Base-by-base conservation (phyloP, 176 grass and related monocot species). In the Luzula sylvatica region DNA sequence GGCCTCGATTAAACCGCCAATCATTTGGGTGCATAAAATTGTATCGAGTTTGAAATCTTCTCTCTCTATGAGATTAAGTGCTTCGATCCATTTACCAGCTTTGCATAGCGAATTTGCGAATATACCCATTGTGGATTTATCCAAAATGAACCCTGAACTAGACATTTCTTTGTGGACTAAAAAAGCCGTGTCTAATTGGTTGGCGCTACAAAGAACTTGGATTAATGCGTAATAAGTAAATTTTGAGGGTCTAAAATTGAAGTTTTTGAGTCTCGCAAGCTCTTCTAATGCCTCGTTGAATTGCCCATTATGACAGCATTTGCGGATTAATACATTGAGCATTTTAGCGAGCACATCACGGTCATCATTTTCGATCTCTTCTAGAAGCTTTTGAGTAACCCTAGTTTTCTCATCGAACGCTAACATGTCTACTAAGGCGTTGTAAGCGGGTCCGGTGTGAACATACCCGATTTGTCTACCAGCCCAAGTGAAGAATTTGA, bases 31-130 rank as follows among this genome's bases (percentile, higher is more conserved):
- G 39, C 86, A 87, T 30, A 98, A 70, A 5, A 87, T 68, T 3
- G 92, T 98, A 55, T 90, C 81, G 1, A 98, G 85, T 61, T 71
- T 82, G 59, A 79, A 90, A 76, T 98, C 92, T 63, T 98, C 92
- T 71, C 26, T 68, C 50, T 75, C 75, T 74, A 90, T 51, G 27
- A 98, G 72, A 39, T 83, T 75, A 26, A 98, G 65, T 30, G 92
- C 92, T 52, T 87, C 81, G 0, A 68, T 66, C 65, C 72, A 83
- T 32, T 75, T 55, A 11, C 78, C 81, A 16, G 74, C 69, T 63
- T 83, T 86, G 61, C 86, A 98, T 7, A 98, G 53, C 0, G 81
- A 52, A 20, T 77, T 59, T 0, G 81, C 71, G 55, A 83, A 90
- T 22, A 68, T 82, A 16, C 92, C 92, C 1, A 90, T 51, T 0